Percentiles rank a stretch among this genome's conserved stretches.
These are phyloP conservation scores for Articulospora tetracladia DNA, from an alignment of 495 filamentous ascomycete genomes.

Conservation along the genomic window DNA sequence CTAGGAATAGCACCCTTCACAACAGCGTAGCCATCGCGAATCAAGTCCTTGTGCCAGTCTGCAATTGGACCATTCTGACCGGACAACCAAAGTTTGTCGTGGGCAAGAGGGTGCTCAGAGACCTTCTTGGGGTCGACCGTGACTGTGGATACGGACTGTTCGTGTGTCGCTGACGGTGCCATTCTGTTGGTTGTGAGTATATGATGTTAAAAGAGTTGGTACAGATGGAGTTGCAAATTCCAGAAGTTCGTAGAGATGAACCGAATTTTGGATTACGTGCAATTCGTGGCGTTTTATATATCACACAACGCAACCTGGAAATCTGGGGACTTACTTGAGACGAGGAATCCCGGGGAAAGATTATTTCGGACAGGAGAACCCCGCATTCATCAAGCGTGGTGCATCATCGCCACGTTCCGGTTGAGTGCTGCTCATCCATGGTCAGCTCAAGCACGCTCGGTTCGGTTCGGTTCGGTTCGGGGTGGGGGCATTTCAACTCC, in stretches of 20 bases:
- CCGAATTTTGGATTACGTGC: neutral
- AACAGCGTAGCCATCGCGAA: constrained; percentile 9
- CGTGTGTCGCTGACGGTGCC: neutral
- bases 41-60: constrained; percentile 11
- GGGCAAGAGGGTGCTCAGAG: neutral
- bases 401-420: too few relatives aligned
- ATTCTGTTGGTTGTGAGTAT: neutral
- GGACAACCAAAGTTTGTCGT: neutral
- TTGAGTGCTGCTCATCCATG: too few relatives aligned
- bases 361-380: too few relatives aligned
- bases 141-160: neutral
- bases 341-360: neutral
- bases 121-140: neutral
- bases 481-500: neutral
- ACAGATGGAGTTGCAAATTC: neutral
- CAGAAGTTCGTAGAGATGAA: neutral
- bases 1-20: constrained; percentile 5
- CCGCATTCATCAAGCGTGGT: too few relatives aligned
- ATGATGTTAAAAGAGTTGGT: neutral
- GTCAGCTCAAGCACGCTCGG: neutral
- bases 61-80: neutral
- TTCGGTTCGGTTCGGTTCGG: constrained; percentile 5
- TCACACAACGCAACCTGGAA: neutral
- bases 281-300: neutral
- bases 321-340: neutral